These are phyloP conservation scores for Hansfordia pulvinata DNA, from an alignment of 2,329 filamentous ascomycete species.

Conservation along the genomic window DNA sequence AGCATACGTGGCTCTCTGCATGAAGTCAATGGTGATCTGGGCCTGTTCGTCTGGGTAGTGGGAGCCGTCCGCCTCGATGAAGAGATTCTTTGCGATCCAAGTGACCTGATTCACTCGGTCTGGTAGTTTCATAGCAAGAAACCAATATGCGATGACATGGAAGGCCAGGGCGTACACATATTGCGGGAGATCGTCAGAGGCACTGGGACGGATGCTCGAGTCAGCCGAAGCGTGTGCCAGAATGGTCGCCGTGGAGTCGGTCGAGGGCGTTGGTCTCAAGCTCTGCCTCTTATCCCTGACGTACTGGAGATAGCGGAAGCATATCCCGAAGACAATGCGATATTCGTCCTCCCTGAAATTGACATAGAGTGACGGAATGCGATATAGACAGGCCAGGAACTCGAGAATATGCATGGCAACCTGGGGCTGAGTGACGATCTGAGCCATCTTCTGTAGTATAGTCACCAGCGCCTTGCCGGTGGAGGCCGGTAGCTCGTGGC, in stretches of 20 bases:
- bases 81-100: constrained; percentile 83
- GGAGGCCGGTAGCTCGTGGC: constrained; percentile 81
- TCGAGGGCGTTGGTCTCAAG: constrained; percentile 28
- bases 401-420: constrained; percentile 92
- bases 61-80: constrained; percentile 61
- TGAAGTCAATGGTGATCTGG: constrained; percentile 85
- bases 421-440: constrained; percentile 86
- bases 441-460: constrained; percentile 85
- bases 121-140: constrained; percentile 72
- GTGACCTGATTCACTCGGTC: constrained; percentile 75
- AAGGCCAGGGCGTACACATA: constrained; percentile 92
- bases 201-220: constrained; percentile 15
- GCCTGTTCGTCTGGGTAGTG: constrained; percentile 82
- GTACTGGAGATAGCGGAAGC: constrained; percentile 84
- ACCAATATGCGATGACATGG: constrained; percentile 96
- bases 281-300: constrained; percentile 53
- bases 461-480: constrained; percentile 75
- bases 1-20: constrained; percentile 78
- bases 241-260: constrained; percentile 23
- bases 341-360: constrained; percentile 89
- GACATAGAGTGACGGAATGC: constrained; percentile 70
- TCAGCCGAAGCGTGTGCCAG: constrained; percentile 7
- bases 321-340: constrained; percentile 88
- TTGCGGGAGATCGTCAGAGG: constrained; percentile 66
- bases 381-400: constrained; percentile 80